Conservation (phyloP, 2,329 filamentous ascomycete species). For the Cyanodermella asteris region DNA sequence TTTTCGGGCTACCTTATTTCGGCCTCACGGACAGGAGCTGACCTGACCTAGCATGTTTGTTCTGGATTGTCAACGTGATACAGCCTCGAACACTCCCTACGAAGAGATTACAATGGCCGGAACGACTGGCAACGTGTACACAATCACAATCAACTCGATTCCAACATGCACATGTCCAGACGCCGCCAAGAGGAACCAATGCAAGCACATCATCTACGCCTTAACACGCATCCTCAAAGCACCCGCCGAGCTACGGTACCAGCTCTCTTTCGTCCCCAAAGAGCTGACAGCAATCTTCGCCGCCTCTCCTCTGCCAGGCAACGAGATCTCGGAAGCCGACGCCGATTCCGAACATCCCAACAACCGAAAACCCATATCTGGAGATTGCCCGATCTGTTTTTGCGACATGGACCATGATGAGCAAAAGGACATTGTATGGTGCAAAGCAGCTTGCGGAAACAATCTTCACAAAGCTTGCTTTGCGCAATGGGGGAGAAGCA, state of each 20-base stretch:
- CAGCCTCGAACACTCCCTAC: constrained; percentile 21
- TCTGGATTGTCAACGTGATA: constrained; percentile 25
- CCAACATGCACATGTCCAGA: constrained; percentile 36
- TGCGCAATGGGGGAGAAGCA: constrained; percentile 26
- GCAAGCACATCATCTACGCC: constrained; percentile 42
- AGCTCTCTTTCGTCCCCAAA: constrained; percentile 7
- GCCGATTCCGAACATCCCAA: constrained; percentile 18
- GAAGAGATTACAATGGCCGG: constrained; percentile 36
- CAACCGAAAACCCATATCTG: constrained; percentile 36
- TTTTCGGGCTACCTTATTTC: constrained; percentile 1
- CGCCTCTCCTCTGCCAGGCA: constrained; percentile 28
- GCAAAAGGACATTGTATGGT: constrained; percentile 33
- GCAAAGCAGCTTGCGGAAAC: constrained; percentile 38
- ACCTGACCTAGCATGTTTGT: constrained; percentile 28
- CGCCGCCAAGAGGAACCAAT: constrained; percentile 32
- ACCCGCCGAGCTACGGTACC: constrained; percentile 2
- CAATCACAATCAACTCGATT: constrained; percentile 28
- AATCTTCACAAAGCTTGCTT: constrained; percentile 39
- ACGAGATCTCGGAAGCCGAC: constrained; percentile 26
- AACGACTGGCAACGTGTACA: constrained; percentile 40
- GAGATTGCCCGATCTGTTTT: constrained; percentile 42
- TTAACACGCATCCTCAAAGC: constrained; percentile 32
- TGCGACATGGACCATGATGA: constrained; percentile 27
- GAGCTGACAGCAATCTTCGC: constrained; percentile 35
- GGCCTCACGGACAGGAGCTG: constrained; percentile 1